A percentile compares a stretch with the other conserved stretches of the same genome.
Conservation (phyloP, 345 rosid species). For the Eucalyptus marginata region DNA sequence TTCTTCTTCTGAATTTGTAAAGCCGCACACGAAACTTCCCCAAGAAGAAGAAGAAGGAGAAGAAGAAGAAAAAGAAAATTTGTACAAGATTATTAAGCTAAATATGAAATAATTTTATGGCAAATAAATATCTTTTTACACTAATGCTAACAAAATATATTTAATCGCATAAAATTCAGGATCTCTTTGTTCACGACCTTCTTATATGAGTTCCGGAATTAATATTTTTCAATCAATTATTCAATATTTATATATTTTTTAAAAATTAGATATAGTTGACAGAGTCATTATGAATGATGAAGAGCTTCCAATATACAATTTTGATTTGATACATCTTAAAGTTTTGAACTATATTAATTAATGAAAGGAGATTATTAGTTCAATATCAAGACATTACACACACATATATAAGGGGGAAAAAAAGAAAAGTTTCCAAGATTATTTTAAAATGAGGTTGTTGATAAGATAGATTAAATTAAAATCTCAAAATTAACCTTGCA, state of each 20-base stretch:
- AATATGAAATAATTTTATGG: not conserved
- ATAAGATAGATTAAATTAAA: not conserved
- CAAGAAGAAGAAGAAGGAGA: not conserved
- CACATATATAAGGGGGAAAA: not conserved
- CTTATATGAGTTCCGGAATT: not conserved
- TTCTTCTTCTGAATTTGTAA: not conserved
- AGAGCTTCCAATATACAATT: not conserved
- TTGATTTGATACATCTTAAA: not conserved
- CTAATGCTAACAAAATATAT: not conserved
- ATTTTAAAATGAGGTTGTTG: not conserved
- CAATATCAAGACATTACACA: not conserved
- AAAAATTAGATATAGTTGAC: not conserved
- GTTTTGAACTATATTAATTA: not conserved
- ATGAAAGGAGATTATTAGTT: not conserved
- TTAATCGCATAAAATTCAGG: not conserved
- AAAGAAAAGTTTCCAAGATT: accelerated
- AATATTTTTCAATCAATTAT: not conserved
- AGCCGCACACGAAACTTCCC: not conserved
- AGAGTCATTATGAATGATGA: not conserved
- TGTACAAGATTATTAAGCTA: not conserved
- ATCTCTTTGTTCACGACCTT: not conserved
- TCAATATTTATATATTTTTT: not conserved
- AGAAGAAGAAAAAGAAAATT: not conserved
- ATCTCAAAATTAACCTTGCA: not conserved
- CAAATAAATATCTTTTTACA: not conserved